Evolutionary conservation across 495 filamentous ascomycete genomes (phyloP).

Genomic region (Pyrenula aspistea): DNA sequence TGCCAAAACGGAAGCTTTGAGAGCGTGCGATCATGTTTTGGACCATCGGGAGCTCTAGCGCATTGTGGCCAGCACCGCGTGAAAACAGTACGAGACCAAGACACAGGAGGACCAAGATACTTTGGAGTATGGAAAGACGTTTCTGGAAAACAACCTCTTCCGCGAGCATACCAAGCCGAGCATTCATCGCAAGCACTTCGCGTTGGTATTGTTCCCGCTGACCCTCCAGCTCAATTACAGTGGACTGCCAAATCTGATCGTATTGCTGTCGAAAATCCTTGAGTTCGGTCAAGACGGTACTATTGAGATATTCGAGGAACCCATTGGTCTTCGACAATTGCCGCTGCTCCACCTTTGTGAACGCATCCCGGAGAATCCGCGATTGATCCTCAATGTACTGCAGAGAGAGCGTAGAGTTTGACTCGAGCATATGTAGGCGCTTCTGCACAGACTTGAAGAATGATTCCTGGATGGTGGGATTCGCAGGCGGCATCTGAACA

Average conservation of each 20-base stretch:
- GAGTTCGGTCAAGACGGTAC: conserved; percentile 76
- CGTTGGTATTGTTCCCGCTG: conserved; percentile 69
- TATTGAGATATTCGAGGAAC: conserved; percentile 76
- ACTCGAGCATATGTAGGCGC: conserved; percentile 78
- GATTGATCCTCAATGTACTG: conserved; percentile 98
- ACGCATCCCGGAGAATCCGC: conserved; percentile 78
- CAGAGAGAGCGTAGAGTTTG: conserved; percentile 83
- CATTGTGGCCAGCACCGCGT: conserved; percentile 29
- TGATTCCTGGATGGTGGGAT: conserved; percentile 83
- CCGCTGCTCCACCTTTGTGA: conserved; percentile 78
- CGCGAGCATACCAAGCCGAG: conserved; percentile 73
- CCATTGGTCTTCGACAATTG: conserved; percentile 71
- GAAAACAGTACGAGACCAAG: conserved; percentile 79
- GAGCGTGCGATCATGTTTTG: conserved; percentile 46
- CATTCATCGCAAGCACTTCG: conserved; percentile 70
- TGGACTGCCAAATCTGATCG: conserved; percentile 92
- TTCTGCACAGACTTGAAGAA: conserved; percentile 97
- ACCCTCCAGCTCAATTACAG: conserved; percentile 79
- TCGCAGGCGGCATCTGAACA: conserved; percentile 41
- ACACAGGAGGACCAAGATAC: conserved; percentile 74
- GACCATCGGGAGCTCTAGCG: conserved; percentile 42
- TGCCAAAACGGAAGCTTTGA: conserved; percentile 19
- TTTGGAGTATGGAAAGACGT: conserved; percentile 82
- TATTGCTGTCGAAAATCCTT: conserved; percentile 72
- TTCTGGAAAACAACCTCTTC: conserved; percentile 96